Conservation (phyloP, 2,329 filamentous ascomycete species). For the Coniochaeta hoffmannii region DNA sequence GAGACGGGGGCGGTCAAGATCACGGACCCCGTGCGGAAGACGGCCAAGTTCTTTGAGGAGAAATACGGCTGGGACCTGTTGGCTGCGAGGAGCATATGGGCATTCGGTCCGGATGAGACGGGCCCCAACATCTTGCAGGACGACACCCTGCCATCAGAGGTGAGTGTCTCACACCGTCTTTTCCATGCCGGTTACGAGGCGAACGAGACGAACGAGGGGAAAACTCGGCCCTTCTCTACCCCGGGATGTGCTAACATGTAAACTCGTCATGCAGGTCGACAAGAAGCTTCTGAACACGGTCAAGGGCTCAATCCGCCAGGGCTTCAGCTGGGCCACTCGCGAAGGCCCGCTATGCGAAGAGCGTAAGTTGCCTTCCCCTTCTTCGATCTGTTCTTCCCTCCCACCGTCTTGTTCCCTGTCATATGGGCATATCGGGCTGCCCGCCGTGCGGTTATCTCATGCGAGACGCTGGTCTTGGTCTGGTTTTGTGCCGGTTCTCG, state of each 20-base stretch:
- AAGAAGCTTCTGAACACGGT: conserved; percentile 83
- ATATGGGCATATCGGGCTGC: background rate
- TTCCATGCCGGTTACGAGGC: too few relatives aligned
- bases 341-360: conserved; percentile 98
- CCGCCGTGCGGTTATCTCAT: background rate
- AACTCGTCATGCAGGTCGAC: conserved; percentile 58
- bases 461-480: background rate
- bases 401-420: background rate
- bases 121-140: conserved; percentile 95
- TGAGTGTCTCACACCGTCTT: conserved; percentile 27
- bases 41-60: conserved; percentile 94
- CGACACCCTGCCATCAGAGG: conserved; percentile 86
- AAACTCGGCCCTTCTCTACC: conserved; percentile 8
- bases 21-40: conserved; percentile 84
- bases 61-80: conserved; percentile 96
- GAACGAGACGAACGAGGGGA: conserved; percentile 1
- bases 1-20: conserved; percentile 86
- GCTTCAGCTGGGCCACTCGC: conserved; percentile 91
- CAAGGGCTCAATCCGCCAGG: conserved; percentile 87
- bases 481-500: background rate
- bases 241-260: conserved; percentile 8
- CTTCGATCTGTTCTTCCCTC: background rate
- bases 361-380: conserved; percentile 51
- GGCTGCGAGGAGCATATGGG: conserved; percentile 93
- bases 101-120: conserved; percentile 92